These are phyloP conservation scores for Tricholoma sp. DNA, from an alignment of 768 basidiomycete genomes.

Conservation along the genomic window DNA sequence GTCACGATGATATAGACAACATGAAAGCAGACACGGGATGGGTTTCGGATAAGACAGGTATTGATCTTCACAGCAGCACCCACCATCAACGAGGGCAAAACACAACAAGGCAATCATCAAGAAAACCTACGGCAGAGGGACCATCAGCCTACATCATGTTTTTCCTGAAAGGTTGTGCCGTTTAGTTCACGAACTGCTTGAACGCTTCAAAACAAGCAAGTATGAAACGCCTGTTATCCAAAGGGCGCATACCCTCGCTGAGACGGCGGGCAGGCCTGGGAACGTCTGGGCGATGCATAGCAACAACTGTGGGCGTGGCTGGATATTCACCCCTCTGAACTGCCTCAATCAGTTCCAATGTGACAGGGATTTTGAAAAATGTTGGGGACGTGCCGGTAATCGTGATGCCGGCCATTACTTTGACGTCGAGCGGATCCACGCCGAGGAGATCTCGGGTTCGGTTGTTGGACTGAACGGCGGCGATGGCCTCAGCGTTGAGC, in stretches of 20 bases:
- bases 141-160: conserved; percentile 2
- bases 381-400: conserved; percentile 24
- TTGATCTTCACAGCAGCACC: conserved; percentile 1
- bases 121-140: conserved; percentile 1
- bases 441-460: conserved; percentile 6
- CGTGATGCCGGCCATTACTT: conserved; percentile 23
- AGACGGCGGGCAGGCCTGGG: conserved; percentile 11
- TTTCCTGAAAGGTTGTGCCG: not conserved
- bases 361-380: conserved; percentile 23
- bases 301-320: not conserved
- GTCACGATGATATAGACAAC: not conserved
- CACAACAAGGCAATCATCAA: not conserved
- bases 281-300: not conserved
- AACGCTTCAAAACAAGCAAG: conserved; percentile 27
- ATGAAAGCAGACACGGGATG: not conserved
- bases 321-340: not conserved
- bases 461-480: not conserved
- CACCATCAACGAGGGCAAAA: conserved; percentile 1
- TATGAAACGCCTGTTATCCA: conserved; percentile 14
- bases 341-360: conserved; percentile 12
- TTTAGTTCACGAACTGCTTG: conserved; percentile 8
- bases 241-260: conserved; percentile 22
- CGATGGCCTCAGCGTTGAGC: not conserved
- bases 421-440: conserved; percentile 12
- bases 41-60: not conserved